These are phyloP conservation scores for Terfezia claveryi DNA, from an alignment of 495 filamentous ascomycete genomes.

Conservation along the genomic window DNA sequence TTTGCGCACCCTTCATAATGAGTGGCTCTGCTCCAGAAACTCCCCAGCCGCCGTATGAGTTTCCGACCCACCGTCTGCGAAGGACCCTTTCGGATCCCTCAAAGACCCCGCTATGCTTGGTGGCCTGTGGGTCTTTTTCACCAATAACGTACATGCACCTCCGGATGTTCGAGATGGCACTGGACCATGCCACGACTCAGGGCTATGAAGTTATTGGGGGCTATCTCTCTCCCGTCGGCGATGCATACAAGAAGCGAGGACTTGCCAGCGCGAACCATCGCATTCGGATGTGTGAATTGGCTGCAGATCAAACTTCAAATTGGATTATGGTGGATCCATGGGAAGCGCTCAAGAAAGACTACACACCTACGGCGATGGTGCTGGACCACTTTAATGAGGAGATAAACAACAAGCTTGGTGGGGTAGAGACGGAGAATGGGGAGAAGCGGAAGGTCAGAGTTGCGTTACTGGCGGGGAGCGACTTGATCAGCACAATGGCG, in stretches of 20 bases:
- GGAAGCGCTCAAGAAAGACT: conserved; percentile 50
- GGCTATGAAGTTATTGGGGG: conserved; percentile 66
- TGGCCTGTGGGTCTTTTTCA: conserved; percentile 80
- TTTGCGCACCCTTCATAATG: too few relatives aligned
- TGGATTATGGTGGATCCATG: conserved; percentile 80
- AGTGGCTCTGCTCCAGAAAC: too few relatives aligned
- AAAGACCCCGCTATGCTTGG: conserved; percentile 59
- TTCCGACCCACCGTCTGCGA: conserved; percentile 49
- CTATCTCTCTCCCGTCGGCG: conserved; percentile 58
- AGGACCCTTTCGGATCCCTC: conserved; percentile 41
- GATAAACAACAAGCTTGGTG: conserved; percentile 56
- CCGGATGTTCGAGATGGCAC: conserved; percentile 85
- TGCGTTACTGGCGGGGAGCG: conserved; percentile 56
- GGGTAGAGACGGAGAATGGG: conserved; percentile 26
- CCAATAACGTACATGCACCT: conserved; percentile 74
- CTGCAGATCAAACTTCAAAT: conserved; percentile 47
- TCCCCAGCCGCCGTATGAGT: conserved; percentile 30
- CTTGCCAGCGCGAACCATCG: conserved; percentile 55
- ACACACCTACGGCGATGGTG: conserved; percentile 72
- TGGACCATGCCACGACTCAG: conserved; percentile 42
- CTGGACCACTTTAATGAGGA: conserved; percentile 77
- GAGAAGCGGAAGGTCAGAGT: conserved; percentile 35
- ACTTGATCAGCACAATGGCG: conserved; percentile 70
- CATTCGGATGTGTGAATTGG: conserved; percentile 50
- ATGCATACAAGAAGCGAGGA: conserved; percentile 80